Conservation (phyloP, 2,329 filamentous ascomycete species). For the Verticillium tricorpus region DNA sequence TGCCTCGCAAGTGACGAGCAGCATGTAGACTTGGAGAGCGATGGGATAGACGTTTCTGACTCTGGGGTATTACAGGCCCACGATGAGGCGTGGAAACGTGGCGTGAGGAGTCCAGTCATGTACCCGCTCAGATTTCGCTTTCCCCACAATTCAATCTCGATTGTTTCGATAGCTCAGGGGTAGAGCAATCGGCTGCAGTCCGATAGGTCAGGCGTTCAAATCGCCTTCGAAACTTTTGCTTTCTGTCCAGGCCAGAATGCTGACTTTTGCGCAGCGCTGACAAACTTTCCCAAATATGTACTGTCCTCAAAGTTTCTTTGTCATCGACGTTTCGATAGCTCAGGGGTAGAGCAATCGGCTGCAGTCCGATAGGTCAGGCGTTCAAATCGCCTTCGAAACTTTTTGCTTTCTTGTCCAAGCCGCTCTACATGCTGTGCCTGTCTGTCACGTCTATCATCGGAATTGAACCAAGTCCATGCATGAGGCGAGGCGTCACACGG, state of each 20-base stretch:
- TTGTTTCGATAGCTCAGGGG: constrained; percentile 2
- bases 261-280: not conserved
- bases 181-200: constrained; percentile 3
- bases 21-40: no score
- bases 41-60: no score
- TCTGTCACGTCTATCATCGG: no score
- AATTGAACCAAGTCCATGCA: no score
- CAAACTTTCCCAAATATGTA: not conserved
- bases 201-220: constrained; percentile 3
- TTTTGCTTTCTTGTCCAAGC: not conserved
- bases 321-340: not conserved
- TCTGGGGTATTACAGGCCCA: no score
- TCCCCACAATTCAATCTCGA: not conserved
- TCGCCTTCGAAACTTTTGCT: constrained; percentile 1
- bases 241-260: not conserved
- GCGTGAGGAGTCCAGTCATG: not conserved
- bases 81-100: no score
- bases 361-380: not conserved
- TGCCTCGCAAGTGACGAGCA: no score
- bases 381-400: not conserved
- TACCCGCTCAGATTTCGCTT: not conserved
- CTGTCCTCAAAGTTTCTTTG: no score
- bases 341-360: constrained; percentile 1
- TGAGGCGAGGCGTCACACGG: no score
- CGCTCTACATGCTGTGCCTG: no score